A percentile compares a stretch with the other conserved stretches of the same genome.
Evolutionary conservation across 108 stramenopile genomes (phyloP).

Genomic region (Aureococcus anophagefferens): DNA sequence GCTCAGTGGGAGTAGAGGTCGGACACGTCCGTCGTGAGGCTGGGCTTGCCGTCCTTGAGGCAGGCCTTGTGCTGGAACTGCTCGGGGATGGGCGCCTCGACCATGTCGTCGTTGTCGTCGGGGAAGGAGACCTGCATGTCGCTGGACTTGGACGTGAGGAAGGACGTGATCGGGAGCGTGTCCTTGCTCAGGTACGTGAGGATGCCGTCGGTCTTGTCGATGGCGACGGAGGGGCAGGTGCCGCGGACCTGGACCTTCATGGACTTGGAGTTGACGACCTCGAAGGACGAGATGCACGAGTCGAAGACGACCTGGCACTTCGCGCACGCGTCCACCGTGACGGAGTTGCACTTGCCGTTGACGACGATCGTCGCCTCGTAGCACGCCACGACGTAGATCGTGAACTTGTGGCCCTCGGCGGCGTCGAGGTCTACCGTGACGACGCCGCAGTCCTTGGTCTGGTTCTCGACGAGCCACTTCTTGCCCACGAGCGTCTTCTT

Average conservation of each 20-base stretch:
- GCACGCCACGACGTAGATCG: constrained; percentile 11
- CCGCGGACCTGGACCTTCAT: constrained; percentile 70
- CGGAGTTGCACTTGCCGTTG: constrained; percentile 81
- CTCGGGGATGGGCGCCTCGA: constrained; percentile 91
- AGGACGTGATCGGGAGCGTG: constrained; percentile 49
- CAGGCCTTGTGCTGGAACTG: constrained; percentile 69
- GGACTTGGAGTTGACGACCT: constrained; percentile 85
- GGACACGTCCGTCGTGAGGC: constrained; percentile 64
- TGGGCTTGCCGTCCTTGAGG: constrained; percentile 38
- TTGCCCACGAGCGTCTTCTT: constrained; percentile 74
- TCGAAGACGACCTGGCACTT: constrained; percentile 74
- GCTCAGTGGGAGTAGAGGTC: constrained; percentile 57
- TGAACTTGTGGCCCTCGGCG: not conserved
- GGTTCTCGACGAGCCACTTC: constrained; percentile 91
- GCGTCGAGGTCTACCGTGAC: constrained; percentile 54
- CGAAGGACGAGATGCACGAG: constrained; percentile 69
- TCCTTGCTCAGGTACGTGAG: constrained; percentile 71
- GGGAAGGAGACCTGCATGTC: constrained; percentile 94
- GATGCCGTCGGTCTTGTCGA: constrained; percentile 94
- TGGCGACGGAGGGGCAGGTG: constrained; percentile 73
- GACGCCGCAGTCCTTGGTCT: constrained; percentile 65
- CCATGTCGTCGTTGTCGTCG: constrained; percentile 62
- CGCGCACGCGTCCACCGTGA: constrained; percentile 74
- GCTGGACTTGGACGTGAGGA: constrained; percentile 75
- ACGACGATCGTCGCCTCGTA: constrained; percentile 69